Base-by-base conservation (phyloP, 192 early-diverging fungal species). In the Backusella tuberculispora region DNA sequence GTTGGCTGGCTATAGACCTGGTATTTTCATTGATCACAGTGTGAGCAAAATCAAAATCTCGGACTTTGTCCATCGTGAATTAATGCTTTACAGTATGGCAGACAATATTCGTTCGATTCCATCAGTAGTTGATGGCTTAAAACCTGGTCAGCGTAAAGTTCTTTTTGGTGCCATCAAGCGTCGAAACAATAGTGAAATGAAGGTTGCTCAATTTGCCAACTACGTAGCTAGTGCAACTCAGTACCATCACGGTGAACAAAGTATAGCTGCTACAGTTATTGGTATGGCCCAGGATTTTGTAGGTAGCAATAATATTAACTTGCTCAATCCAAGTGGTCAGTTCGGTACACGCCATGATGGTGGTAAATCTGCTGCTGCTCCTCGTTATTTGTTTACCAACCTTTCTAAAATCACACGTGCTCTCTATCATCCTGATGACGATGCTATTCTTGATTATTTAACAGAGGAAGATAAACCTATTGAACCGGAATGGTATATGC, bases 121-220 rank as follows among this genome's bases (percentile, higher is more conserved):
- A 6, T 96, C 92, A 6, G 83, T 92, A 15, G 91, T 99, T 9
- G 98, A 99, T 81, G 98, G 97, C 0, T 85, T 99, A 12, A 99
- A 99, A 83, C 97, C 97, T 17, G 96, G 94, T 7, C 98, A 99
- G 82, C 89, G 98, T 75, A 99, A 98, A 85, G 95, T 96, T 71
- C 76, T 99, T 41, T 98, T 89, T 83, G 88, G 89, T 42, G 90
- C 91, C 67, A 90, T 98, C 76, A 95, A 96, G 76, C 84, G 91
- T 46, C 94, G 95, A 66, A 83, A 93, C 34, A 90, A 86, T 29
- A 80, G 77, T 17, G 95, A 97, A 87, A 90, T 95, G 80, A 98
- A 97, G 80, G 94, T 98, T 13, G 89, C 93, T 3, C 92, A 95
- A 83, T 83, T 98, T 50, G 90, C 91, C 41, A 94, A 95, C 81